Evolutionary conservation across 441 rosid genomes (phyloP), one percentile per base, ranked within the genome.

Genomic region (Aleurites moluccanus): DNA sequence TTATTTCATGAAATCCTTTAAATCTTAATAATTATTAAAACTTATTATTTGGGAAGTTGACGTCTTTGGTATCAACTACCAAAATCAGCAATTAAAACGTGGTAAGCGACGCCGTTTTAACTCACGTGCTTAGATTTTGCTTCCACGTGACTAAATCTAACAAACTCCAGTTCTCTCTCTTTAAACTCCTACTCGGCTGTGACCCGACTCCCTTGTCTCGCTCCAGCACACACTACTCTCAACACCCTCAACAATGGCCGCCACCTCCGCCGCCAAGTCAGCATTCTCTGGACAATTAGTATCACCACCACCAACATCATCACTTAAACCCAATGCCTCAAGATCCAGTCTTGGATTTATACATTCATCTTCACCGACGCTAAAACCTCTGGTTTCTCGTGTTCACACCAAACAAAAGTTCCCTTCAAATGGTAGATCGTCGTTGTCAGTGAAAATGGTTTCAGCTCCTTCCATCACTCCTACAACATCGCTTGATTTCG

Each of bases 401-500:
- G 66, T 78, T 15, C 52, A 70, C 18, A 3, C 76, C 44, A 67
- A 33, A 49, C 64, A 33, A 72, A 72, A 50, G 61, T 75, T 38
- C n/a, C 47, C 70, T 0, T 65, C 74, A 44, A 60, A 30, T 61
- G 62, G 59, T 61, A 47, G 45, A 33, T 75, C 85, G 1, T 59
- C 83, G 10, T 60, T 83, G 33, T 57, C 73, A 0, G 82, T 78
- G 10, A 67, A 40, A 30, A 79, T 77, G 88, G 82, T 77, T 9
- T 69, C 87, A 1, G 64, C 62, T 0, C 81, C 85, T 27, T 64
- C 88, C 14, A 30, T 78, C 2, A n/a, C 40, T 38, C 73, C 79
- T 9, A 23, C 69, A 56, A 74, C 69, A 5, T 79, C 84, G n/a
- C 84, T 89, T 15, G 92, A 89, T 70, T 89, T 91, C 74, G 88